Evolutionary conservation across 306 rosid species (phyloP).

Genomic region (Sesbania bispinosa): DNA sequence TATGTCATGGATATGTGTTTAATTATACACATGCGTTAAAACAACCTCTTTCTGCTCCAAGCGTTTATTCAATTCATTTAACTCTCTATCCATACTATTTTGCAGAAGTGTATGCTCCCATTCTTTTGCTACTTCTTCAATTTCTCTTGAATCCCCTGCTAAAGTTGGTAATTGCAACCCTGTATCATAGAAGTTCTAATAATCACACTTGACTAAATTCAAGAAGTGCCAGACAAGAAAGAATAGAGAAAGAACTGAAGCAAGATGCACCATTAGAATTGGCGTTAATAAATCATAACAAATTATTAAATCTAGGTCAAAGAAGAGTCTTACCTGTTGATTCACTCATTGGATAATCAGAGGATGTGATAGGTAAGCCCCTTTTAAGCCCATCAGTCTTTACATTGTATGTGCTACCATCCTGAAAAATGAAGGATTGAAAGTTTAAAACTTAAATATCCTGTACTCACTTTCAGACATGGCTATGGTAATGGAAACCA

Average conservation of each 20-base stretch:
- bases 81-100: conserved; percentile 86
- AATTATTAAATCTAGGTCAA: conserved; percentile 19
- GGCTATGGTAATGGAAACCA: neutral
- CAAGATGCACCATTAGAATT: neutral
- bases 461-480: neutral
- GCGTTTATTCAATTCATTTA: conserved; percentile 85
- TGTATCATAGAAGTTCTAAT: conserved; percentile 14
- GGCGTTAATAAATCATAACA: neutral
- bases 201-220: conserved; percentile 17
- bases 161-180: conserved; percentile 27
- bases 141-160: conserved; percentile 76
- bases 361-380: conserved; percentile 59
- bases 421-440: conserved; percentile 54
- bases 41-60: conserved; percentile 87
- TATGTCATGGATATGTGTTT: neutral
- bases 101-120: conserved; percentile 96
- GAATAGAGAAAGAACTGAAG: conserved; percentile 5
- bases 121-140: conserved; percentile 90
- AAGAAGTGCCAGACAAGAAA: conserved; percentile 4
- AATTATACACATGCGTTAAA: conserved; percentile 9
- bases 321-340: conserved; percentile 55
- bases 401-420: conserved; percentile 46
- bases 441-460: conserved; percentile 19
- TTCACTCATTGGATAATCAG: conserved; percentile 80
- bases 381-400: conserved; percentile 85